These are phyloP conservation scores for Neurospora hispaniola DNA, from an alignment of 495 filamentous ascomycete genomes.

Conservation along the genomic window DNA sequence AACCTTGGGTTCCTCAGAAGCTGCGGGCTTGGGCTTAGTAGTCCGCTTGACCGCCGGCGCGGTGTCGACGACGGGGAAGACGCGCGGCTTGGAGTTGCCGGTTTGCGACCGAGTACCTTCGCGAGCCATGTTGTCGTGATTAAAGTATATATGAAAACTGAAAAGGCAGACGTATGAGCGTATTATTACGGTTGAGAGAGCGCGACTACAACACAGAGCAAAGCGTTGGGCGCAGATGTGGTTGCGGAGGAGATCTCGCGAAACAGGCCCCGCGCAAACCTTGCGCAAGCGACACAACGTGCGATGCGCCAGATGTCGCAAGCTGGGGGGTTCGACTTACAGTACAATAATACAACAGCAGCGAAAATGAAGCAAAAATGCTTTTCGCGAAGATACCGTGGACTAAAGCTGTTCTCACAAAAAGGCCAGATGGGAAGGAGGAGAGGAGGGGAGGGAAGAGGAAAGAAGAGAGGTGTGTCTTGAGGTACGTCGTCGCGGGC, in stretches of 20 bases:
- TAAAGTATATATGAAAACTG: not conserved
- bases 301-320: not conserved
- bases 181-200: not conserved
- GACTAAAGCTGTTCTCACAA: not conserved
- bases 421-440: not conserved
- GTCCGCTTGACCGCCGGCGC: slow-evolving; percentile 38
- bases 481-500: not conserved
- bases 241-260: not conserved
- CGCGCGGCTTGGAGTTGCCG: slow-evolving; percentile 44
- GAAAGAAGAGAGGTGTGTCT: not conserved
- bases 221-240: not conserved
- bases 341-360: not conserved
- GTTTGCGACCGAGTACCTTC: slow-evolving; percentile 46
- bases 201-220: not conserved
- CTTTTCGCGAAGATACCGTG: not conserved
- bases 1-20: slow-evolving; percentile 24
- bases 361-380: not conserved
- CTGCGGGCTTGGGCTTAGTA: slow-evolving; percentile 28
- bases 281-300: not conserved
- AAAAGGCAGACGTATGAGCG: not conserved
- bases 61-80: slow-evolving; percentile 41
- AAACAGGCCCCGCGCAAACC: not conserved
- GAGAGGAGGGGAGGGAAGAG: not conserved
- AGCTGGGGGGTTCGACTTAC: not conserved
- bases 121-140: slow-evolving; percentile 34